These are phyloP conservation scores for Tremellales sp. DNA, from an alignment of 1,284 basidiomycete species.

Conservation along the genomic window DNA sequence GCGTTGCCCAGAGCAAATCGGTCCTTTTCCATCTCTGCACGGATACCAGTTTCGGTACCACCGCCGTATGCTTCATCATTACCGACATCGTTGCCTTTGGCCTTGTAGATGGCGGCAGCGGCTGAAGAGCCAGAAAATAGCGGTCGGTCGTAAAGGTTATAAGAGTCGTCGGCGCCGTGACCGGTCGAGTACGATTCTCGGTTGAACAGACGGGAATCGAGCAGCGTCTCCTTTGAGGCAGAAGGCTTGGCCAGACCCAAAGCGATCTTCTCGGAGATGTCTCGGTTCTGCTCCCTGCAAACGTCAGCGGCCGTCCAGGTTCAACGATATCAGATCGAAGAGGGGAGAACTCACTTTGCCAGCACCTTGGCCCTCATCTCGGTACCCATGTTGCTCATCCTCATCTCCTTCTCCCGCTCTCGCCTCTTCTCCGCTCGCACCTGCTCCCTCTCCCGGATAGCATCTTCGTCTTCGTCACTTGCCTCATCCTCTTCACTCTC, in stretches of 20 bases:
- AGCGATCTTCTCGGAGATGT: slow-evolving; percentile 98
- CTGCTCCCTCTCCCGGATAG: slow-evolving; percentile 76
- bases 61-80: slow-evolving; percentile 88
- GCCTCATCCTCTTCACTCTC: slow-evolving; percentile 51
- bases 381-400: slow-evolving; percentile 98
- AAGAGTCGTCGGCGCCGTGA: slow-evolving; percentile 89
- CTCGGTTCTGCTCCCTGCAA: slow-evolving; percentile 80
- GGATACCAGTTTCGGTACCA: slow-evolving; percentile 90
- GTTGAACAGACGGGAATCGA: slow-evolving; percentile 96
- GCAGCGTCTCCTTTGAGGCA: slow-evolving; percentile 88
- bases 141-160: slow-evolving; percentile 91
- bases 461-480: slow-evolving; percentile 72
- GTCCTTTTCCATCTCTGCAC: slow-evolving; percentile 84
- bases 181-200: slow-evolving; percentile 75
- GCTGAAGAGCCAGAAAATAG: slow-evolving; percentile 94
- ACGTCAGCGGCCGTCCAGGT: background rate
- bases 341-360: slow-evolving; percentile 55
- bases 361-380: slow-evolving; percentile 95
- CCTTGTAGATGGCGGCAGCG: slow-evolving; percentile 96
- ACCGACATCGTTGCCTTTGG: slow-evolving; percentile 68
- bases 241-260: slow-evolving; percentile 96
- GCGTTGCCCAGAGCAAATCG: slow-evolving; percentile 88
- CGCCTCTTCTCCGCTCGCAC: slow-evolving; percentile 88
- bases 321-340: background rate
- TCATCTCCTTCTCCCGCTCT: slow-evolving; percentile 93